These are phyloP conservation scores for Yamadazyma diospyri DNA, from an alignment of 1,139 yeast genomes.

Conservation along the genomic window DNA sequence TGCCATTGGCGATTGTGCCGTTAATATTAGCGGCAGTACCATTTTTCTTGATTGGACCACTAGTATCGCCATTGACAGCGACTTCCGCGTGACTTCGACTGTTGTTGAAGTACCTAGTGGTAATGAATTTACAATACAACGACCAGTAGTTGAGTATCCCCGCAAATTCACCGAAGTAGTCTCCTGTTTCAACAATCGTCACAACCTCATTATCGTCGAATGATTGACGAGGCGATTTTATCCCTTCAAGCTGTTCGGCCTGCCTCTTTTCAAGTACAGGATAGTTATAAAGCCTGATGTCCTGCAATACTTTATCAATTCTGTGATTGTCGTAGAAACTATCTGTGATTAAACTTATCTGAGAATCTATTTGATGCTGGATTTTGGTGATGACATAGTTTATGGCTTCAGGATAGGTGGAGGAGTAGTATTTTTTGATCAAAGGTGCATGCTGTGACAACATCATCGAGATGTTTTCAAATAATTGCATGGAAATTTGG, in stretches of 20 bases:
- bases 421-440: constrained; percentile 68
- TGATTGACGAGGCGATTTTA: constrained; percentile 10
- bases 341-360: constrained; percentile 83
- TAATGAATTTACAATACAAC: constrained; percentile 72
- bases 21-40: background rate
- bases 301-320: constrained; percentile 52
- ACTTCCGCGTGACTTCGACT: constrained; percentile 6
- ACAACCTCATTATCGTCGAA: constrained; percentile 29
- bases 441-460: constrained; percentile 82
- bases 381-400: constrained; percentile 64
- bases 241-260: constrained; percentile 11
- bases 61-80: background rate
- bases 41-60: too few relatives aligned
- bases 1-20: constrained; percentile 8
- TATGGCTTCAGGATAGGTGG: constrained; percentile 51
- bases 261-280: constrained; percentile 31
- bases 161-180: constrained; percentile 64
- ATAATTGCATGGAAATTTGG: constrained; percentile 66
- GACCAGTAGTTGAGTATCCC: constrained; percentile 85
- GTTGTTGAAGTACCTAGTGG: constrained; percentile 56
- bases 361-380: constrained; percentile 87
- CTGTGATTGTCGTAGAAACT: constrained; percentile 77
- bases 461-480: constrained; percentile 83
- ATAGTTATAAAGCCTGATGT: constrained; percentile 57
- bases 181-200: constrained; percentile 47